These are phyloP conservation scores for Calonectria honghensis DNA, from an alignment of 2,329 filamentous ascomycete genomes.

Conservation along the genomic window DNA sequence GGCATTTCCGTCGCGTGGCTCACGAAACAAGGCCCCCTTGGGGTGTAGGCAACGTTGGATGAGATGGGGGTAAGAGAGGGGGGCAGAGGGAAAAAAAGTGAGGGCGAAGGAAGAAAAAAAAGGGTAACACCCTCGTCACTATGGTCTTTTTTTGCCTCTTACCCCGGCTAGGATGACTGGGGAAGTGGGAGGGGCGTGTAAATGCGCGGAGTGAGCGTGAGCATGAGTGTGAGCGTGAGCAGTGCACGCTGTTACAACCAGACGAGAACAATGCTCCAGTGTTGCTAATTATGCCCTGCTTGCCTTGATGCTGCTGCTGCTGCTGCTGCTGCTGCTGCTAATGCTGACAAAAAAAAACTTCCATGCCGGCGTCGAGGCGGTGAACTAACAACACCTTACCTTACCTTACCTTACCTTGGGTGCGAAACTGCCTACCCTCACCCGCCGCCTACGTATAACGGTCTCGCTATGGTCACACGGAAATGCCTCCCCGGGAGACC, in stretches of 20 bases:
- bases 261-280: conserved; percentile 29
- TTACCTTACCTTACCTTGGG: background rate
- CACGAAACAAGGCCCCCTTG: conserved; percentile 37
- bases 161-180: conserved; percentile 16
- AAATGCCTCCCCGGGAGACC: conserved; percentile 51
- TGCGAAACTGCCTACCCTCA: conserved; percentile 14
- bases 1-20: conserved; percentile 56
- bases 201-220: conserved; percentile 26
- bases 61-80: conserved; percentile 1
- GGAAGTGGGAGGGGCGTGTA: conserved; percentile 18
- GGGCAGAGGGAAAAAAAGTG: background rate
- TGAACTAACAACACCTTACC: conserved; percentile 43
- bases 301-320: conserved; percentile 18
- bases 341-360: conserved; percentile 40
- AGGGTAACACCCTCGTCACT: conserved; percentile 17
- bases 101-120: background rate
- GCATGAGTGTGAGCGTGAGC: conserved; percentile 29
- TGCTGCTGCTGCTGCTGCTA: conserved; percentile 20
- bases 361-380: conserved; percentile 48
- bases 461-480: conserved; percentile 53
- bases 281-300: conserved; percentile 36
- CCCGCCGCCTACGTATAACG: conserved; percentile 40
- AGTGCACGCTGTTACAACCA: conserved; percentile 17
- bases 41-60: conserved; percentile 31
- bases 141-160: conserved; percentile 2